These are phyloP conservation scores for Ilyonectria destructans DNA, from an alignment of 2,329 filamentous ascomycete species.

Conservation along the genomic window DNA sequence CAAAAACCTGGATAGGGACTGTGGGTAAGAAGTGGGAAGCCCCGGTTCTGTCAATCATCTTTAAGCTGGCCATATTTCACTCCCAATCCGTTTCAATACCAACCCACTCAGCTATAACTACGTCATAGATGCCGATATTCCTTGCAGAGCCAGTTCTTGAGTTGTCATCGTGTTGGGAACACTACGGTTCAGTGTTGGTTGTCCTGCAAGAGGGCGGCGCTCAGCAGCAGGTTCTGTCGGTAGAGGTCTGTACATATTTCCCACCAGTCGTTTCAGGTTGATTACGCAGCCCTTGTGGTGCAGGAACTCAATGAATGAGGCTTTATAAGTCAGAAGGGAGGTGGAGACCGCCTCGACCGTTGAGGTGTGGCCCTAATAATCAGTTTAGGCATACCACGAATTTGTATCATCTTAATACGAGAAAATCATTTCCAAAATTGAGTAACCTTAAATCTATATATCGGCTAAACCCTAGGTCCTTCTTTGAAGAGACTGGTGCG, in stretches of 20 bases:
- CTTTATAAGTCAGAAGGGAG: not conserved
- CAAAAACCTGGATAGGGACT: not conserved
- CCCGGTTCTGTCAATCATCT: not conserved
- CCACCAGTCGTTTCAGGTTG: not conserved
- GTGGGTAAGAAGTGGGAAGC: not conserved
- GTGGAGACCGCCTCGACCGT: not conserved
- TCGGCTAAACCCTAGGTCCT: constrained; percentile 9
- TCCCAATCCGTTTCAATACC: not conserved
- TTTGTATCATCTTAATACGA: constrained; percentile 11
- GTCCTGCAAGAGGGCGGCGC: too few relatives aligned
- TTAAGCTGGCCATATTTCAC: not conserved
- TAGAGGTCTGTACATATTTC: not conserved
- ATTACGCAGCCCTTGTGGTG: not conserved
- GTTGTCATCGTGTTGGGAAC: too few relatives aligned
- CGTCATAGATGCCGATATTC: too few relatives aligned
- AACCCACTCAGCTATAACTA: too few relatives aligned
- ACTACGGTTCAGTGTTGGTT: too few relatives aligned
- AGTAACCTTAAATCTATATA: constrained; percentile 11
- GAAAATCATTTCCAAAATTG: not conserved
- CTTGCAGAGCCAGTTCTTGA: too few relatives aligned
- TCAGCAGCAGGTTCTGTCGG: too few relatives aligned
- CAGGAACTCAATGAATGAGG: not conserved
- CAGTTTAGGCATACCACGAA: not conserved
- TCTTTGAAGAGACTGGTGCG: constrained; percentile 17
- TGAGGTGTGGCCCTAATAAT: not conserved